A percentile compares a stretch with the other conserved stretches of the same genome.
Conservation (phyloP, 164 flowering plant genomes). For the Sextonia rubra region DNA sequence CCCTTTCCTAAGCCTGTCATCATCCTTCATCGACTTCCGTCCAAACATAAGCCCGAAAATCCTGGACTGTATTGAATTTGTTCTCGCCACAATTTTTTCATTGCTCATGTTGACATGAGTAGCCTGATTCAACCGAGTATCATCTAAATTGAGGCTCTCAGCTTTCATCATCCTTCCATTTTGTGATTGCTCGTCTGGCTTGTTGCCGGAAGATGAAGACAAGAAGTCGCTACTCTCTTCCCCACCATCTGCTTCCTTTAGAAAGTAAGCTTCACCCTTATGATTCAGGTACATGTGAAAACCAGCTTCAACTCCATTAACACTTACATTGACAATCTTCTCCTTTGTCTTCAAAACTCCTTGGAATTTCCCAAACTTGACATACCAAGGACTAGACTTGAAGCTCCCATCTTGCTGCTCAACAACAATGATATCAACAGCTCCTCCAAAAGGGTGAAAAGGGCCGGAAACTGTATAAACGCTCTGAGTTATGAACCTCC, state of each 20-base stretch:
- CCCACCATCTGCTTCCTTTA: constrained; percentile 62
- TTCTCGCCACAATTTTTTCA: constrained; percentile 37
- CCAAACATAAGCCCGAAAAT: constrained; percentile 72
- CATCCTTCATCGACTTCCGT: constrained; percentile 39
- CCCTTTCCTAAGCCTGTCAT: constrained; percentile 21
- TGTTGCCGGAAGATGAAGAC: constrained; percentile 2
- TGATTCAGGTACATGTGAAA: constrained; percentile 83
- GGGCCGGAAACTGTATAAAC: constrained; percentile 79
- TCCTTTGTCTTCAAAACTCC: constrained; percentile 81
- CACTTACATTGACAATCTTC: constrained; percentile 60
- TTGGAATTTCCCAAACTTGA: constrained; percentile 90
- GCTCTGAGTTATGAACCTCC: constrained; percentile 57
- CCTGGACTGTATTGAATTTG: constrained; percentile 38
- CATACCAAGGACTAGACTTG: constrained; percentile 94
- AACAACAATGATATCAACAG: constrained; percentile 93
- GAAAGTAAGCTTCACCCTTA: constrained; percentile 87
- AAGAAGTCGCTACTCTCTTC: constrained; percentile 30
- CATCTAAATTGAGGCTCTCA: constrained; percentile 40
- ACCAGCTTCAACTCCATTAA: constrained; percentile 70
- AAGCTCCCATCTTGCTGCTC: constrained; percentile 90
- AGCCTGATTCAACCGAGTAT: constrained; percentile 7
- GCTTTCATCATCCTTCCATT: constrained; percentile 27
- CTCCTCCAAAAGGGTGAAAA: constrained; percentile 96
- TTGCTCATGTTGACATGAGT: constrained; percentile 27
- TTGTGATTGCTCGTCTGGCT: constrained; percentile 27